Evolutionary conservation across 202 grass and related monocot genomes (phyloP).

Genomic region (Carex arenaria): DNA sequence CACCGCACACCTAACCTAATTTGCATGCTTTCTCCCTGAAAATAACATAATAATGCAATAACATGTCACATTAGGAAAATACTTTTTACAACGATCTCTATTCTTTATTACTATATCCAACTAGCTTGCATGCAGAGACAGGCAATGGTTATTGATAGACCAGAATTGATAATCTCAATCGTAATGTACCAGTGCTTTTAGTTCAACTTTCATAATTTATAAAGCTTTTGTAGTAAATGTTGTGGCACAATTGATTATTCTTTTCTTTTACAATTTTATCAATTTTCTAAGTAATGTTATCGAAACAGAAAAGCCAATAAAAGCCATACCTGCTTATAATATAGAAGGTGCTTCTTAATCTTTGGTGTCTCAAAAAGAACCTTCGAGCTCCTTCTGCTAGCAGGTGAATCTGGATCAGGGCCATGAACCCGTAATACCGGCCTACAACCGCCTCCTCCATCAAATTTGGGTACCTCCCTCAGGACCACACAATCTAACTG

Average conservation of each 20-base stretch:
- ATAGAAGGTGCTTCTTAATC: conserved; percentile 52
- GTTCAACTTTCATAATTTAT: background rate
- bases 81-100: background rate
- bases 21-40: conserved; percentile 54
- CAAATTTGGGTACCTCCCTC: conserved; percentile 57
- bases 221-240: background rate
- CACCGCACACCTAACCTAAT: conserved; percentile 57
- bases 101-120: background rate
- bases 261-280: background rate
- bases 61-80: conserved; percentile 13
- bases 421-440: conserved; percentile 61
- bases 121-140: conserved; percentile 1
- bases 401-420: conserved; percentile 48
- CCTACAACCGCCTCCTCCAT: conserved; percentile 56
- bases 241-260: background rate
- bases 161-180: conserved; percentile 1
- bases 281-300: background rate
- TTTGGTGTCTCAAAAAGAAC: conserved; percentile 65
- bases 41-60: conserved; percentile 34
- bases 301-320: background rate
- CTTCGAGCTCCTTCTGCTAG: conserved; percentile 56
- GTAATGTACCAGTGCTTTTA: background rate
- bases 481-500: conserved; percentile 62
- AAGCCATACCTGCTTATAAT: conserved; percentile 55
- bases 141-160: background rate